Base-by-base conservation (phyloP, 2,329 filamentous ascomycete genomes). In the Colletotrichum phormii region DNA sequence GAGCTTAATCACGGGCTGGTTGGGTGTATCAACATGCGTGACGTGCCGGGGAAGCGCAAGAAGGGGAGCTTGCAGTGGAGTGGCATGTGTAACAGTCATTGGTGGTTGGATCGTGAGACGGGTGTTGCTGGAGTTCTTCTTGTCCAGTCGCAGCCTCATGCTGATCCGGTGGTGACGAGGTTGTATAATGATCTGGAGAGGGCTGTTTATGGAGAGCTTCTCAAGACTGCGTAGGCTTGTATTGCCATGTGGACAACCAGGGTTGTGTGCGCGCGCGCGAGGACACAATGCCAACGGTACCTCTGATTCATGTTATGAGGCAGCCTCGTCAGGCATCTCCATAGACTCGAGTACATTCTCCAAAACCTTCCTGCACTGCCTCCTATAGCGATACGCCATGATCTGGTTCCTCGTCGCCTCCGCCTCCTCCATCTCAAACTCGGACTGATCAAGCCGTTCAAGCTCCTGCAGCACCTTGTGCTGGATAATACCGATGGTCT, bases 321-420 rank as follows among this genome's bases (percentile, higher is more conserved):
- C 18, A 22, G 33, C 12, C 63, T 57, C 63, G 12, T 53, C 49
- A 0, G 64, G 62, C 65, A 74, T 54, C 29, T 79, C 74, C 76
- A 86, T 84, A 2, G 79, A 78, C 76, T 83, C 80, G n/a, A 88
- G 78, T 6, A 85, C 85, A 55, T 81, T 83, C 72, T 84, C 80
- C 64, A 90, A 74, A 1, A 90, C 87, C 26, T 79, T 82, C 64
- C 84, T 81, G 75, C 86, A 89, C 74, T 87, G 83, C 33, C 77
- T 76, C 29, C 88, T 80, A 75, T 90, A 90, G n/a, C 82, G 79
- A 22, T 85, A 59, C 15, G 86, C 88, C 54, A 90, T 77, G 57
- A 78, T 76, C 79, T 89, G 88, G 64, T 87, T 87, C 11, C 73
- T 75, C 54, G 85, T 88, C 55, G 83, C 81, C 0, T 82, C 83